A percentile compares a stretch with the other conserved stretches of the same genome.
Evolutionary conservation across 2,329 filamentous ascomycete genomes (phyloP).

Genomic region (Calonectria fujianensis): DNA sequence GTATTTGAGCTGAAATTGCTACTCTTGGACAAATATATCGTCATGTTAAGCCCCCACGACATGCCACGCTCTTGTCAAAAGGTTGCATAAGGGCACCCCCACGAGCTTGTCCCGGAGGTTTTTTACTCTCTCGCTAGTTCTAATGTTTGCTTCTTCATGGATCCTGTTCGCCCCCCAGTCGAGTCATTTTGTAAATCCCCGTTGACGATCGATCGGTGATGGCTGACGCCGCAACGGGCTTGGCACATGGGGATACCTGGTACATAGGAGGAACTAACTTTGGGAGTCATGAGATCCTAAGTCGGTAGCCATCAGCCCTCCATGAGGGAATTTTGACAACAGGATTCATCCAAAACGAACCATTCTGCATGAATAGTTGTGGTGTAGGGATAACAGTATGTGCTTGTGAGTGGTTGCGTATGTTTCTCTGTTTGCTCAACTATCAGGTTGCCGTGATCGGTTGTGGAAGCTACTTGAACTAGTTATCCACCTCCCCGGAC

Average conservation of each 20-base stretch:
- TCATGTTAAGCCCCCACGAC: constrained; percentile 6
- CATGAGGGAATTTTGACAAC: neutral
- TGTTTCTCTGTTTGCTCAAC: too few species aligned
- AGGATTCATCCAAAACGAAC: too few species aligned
- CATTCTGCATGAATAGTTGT: too few species aligned
- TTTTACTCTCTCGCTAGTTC: neutral
- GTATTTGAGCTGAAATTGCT: neutral
- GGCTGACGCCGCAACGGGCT: neutral
- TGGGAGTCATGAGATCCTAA: neutral
- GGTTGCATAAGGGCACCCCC: neutral
- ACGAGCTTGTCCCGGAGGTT: neutral
- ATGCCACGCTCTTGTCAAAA: constrained; percentile 15
- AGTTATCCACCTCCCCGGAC: too few species aligned
- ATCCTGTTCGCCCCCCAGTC: neutral
- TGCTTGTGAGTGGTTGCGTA: neutral
- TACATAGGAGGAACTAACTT: neutral
- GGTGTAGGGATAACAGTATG: neutral
- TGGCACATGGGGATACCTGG: neutral
- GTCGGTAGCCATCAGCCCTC: neutral
- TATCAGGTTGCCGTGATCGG: neutral
- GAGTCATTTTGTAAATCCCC: constrained; percentile 9
- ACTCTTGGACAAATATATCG: neutral
- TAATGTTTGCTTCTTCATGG: constrained; percentile 5
- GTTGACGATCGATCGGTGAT: neutral
- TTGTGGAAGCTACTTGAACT: neutral